These are phyloP conservation scores for Aphelidium insulamus DNA, from an alignment of 371 early-diverging fungal species.

Conservation along the genomic window DNA sequence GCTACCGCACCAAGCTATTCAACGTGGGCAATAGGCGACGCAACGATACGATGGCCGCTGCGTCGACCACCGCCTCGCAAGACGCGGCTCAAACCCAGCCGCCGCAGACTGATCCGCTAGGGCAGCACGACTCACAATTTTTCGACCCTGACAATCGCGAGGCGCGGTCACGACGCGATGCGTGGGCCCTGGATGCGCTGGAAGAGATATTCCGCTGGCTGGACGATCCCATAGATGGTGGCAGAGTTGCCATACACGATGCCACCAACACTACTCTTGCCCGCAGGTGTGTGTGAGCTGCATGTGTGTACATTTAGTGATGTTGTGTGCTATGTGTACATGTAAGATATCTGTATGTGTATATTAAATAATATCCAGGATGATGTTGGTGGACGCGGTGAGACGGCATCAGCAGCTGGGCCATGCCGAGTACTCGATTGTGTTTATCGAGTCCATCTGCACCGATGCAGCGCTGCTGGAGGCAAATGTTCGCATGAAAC, in stretches of 20 bases:
- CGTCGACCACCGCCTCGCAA: slow-evolving; percentile 10
- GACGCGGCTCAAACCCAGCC: not conserved
- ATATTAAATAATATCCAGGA: no score
- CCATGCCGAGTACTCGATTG: slow-evolving; percentile 17
- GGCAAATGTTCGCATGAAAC: slow-evolving; percentile 52
- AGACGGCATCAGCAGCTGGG: slow-evolving; percentile 22
- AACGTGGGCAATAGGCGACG: slow-evolving; percentile 71
- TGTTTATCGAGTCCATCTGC: slow-evolving; percentile 51
- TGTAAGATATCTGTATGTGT: no score
- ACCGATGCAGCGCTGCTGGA: slow-evolving; percentile 41
- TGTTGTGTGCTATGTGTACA: not conserved
- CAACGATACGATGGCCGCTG: slow-evolving; percentile 12
- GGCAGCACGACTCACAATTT: no score
- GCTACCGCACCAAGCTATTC: slow-evolving; percentile 44
- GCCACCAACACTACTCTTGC: slow-evolving; percentile 64
- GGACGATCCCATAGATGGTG: slow-evolving; percentile 29
- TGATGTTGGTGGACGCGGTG: slow-evolving; percentile 32
- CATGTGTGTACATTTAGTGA: not conserved
- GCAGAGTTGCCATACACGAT: slow-evolving; percentile 67
- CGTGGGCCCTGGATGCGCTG: slow-evolving; percentile 47
- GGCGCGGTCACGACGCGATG: slow-evolving; percentile 38
- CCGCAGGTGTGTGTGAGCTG: slow-evolving; percentile 21
- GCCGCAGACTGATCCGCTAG: no score
- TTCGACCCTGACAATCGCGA: slow-evolving; percentile 56
- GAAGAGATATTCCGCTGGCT: slow-evolving; percentile 63